Evolutionary conservation across 2,329 filamentous ascomycete genomes (phyloP), one percentile per base, ranked within the genome.

Genomic region (Xylaria sp.): DNA sequence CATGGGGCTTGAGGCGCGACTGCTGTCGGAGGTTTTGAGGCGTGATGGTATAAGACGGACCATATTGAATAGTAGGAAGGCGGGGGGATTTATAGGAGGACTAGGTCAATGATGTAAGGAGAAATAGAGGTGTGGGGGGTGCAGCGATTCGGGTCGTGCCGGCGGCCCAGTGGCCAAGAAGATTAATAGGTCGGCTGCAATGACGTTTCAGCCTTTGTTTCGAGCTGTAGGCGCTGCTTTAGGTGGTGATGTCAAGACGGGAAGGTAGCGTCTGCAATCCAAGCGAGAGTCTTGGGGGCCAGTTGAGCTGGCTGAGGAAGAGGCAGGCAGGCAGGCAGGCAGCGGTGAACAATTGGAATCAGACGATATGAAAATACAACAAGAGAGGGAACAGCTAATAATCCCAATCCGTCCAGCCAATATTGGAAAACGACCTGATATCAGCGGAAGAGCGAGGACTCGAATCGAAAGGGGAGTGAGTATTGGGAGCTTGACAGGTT

Each of bases 1-100:
- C 83, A 87, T 84, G 69, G 84, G 83, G 70, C 84, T 86, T 54
- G 77, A 77, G 69, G 79, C 84, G 55, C 86, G 83, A 75, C 85
- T 87, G 76, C 85, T 87, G 75, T 84, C 84, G 76, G 79, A 74
- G 67, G 80, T 78, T 79, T 87, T 87, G 46, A 89, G 80, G 62
- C 87, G 84, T 70, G 81, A 83, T 66, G 87, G 86, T 70, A 89
- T 84, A 76, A 89, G 88, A 78, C 86, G 86, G 73, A 87, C 85
- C 87, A 89, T 88, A 78, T 72, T 78, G 77, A 75, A 71, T 54
- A 34, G 65, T 51, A 39, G 12, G 13, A 46, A 58, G 23, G 63
- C 61, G 62, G 31, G 63, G 63, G 60, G 58, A 55, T 41, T 50
- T 23, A 59, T 44, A 62, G 9, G 55, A 64, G 61, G 46, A 57